Conservation (phyloP, 805 yeast genomes). For the Wickerhamomyces ciferrii region DNA sequence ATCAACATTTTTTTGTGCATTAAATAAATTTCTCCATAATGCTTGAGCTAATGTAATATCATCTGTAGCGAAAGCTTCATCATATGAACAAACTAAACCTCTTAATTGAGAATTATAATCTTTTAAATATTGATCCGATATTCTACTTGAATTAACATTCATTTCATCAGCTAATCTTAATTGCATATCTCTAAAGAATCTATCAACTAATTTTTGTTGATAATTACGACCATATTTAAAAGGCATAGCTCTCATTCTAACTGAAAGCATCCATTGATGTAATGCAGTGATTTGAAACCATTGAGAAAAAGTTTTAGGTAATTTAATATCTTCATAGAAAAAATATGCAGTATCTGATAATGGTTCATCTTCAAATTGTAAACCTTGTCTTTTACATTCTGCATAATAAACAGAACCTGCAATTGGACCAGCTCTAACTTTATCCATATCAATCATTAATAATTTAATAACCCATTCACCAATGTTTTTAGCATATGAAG, state of each 20-base stretch:
- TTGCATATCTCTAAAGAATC: conserved; percentile 88
- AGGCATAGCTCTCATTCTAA: conserved; percentile 96
- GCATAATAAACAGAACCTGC: conserved; percentile 88
- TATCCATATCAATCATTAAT: conserved; percentile 85
- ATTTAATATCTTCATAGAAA: conserved; percentile 76
- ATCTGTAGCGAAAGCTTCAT: conserved; percentile 81
- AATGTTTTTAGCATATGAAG: conserved; percentile 46
- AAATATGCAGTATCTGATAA: conserved; percentile 70
- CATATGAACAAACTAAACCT: conserved; percentile 87
- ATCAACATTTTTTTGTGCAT: conserved; percentile 78
- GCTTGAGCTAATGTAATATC: conserved; percentile 78
- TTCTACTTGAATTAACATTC: conserved; percentile 74
- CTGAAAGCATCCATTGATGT: conserved; percentile 91
- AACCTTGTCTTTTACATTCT: conserved; percentile 80
- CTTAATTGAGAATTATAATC: conserved; percentile 87
- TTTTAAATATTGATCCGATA: conserved; percentile 80
- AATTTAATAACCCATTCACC: conserved; percentile 59
- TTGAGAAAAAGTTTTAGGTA: conserved; percentile 88
- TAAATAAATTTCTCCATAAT: conserved; percentile 86
- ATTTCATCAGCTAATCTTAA: conserved; percentile 78
- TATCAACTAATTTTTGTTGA: conserved; percentile 87
- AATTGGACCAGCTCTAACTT: conserved; percentile 86
- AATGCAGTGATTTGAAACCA: conserved; percentile 92
- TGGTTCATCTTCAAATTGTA: conserved; percentile 69
- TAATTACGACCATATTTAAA: conserved; percentile 82